Conservation (phyloP, 2,329 filamentous ascomycete species). For the Neoascochyta sp. region DNA sequence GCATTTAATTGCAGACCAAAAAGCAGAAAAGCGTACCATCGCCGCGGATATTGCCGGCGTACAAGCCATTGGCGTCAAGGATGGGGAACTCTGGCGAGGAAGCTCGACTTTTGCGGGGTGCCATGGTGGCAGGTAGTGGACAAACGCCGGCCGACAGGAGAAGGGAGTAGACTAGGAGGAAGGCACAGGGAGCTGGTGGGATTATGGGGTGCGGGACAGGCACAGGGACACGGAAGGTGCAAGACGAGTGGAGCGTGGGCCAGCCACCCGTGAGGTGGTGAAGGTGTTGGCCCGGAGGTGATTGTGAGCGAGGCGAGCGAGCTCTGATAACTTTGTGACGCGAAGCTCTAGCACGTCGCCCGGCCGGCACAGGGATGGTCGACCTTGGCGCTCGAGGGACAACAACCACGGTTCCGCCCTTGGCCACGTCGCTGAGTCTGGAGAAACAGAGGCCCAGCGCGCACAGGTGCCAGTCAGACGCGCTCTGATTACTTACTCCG, state of each 20-base stretch:
- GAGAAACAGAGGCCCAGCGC: neutral
- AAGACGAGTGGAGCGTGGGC: slow-evolving; percentile 11
- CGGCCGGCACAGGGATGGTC: slow-evolving; percentile 13
- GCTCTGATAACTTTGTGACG: slow-evolving; percentile 29
- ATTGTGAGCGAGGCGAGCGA: slow-evolving; percentile 23
- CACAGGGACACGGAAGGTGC: slow-evolving; percentile 6
- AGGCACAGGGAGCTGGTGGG: slow-evolving; percentile 23
- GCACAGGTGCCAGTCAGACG: no score
- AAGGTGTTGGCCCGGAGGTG: slow-evolving; percentile 18
- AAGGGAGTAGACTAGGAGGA: slow-evolving; percentile 24
- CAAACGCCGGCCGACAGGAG: slow-evolving; percentile 34
- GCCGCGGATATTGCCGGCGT: slow-evolving; percentile 56
- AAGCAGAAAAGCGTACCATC: slow-evolving; percentile 62
- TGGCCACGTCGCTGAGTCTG: slow-evolving; percentile 11
- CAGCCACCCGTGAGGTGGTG: slow-evolving; percentile 24
- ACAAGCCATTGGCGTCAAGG: slow-evolving; percentile 55
- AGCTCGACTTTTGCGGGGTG: slow-evolving; percentile 27
- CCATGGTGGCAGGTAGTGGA: slow-evolving; percentile 29
- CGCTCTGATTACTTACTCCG: no score
- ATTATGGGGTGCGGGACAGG: slow-evolving; percentile 23
- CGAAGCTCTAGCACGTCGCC: slow-evolving; percentile 23
- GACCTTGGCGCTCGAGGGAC: slow-evolving; percentile 17
- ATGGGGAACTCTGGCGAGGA: slow-evolving; percentile 51
- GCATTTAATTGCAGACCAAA: no score
- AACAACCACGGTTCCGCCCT: slow-evolving; percentile 15